phyloP scores from a whole-genome alignment of 2,329 filamentous ascomycete genomes.

The Alternaria arbusti region DNA sequence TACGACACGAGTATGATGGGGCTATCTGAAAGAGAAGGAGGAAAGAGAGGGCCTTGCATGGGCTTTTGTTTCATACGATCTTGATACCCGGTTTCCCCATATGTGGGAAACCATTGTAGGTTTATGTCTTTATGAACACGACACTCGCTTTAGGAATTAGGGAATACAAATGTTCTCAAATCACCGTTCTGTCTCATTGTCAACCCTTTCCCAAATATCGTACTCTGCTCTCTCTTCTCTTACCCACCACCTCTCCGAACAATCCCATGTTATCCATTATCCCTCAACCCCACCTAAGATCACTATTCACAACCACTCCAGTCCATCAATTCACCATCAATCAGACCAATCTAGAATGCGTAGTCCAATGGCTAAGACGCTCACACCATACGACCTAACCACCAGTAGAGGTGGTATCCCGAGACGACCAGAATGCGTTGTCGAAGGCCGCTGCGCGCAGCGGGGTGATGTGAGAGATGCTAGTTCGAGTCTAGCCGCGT shows the following conservation, averaged over 20 bases:
- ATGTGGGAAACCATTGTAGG: not conserved
- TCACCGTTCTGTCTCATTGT: too few species aligned
- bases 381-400: too few species aligned
- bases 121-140: constrained; percentile 1
- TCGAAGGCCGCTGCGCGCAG: too few species aligned
- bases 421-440: too few species aligned
- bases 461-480: too few species aligned
- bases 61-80: constrained; percentile 8
- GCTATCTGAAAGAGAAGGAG: not conserved
- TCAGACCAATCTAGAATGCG: not conserved
- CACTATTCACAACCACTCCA: not conserved
- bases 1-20: constrained; percentile 1
- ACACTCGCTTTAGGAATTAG: not conserved
- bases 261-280: not conserved
- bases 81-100: constrained; percentile 33
- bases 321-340: not conserved
- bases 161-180: not conserved
- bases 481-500: not conserved
- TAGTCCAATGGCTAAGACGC: not conserved
- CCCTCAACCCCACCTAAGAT: not conserved
- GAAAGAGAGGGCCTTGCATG: not conserved
- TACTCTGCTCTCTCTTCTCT: not conserved
- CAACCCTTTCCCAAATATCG: too few species aligned
- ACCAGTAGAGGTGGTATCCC: too few species aligned
- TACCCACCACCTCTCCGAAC: not conserved